These are phyloP conservation scores for Metschnikowia bowlesiae DNA, from an alignment of 805 yeast species.

Conservation along the genomic window DNA sequence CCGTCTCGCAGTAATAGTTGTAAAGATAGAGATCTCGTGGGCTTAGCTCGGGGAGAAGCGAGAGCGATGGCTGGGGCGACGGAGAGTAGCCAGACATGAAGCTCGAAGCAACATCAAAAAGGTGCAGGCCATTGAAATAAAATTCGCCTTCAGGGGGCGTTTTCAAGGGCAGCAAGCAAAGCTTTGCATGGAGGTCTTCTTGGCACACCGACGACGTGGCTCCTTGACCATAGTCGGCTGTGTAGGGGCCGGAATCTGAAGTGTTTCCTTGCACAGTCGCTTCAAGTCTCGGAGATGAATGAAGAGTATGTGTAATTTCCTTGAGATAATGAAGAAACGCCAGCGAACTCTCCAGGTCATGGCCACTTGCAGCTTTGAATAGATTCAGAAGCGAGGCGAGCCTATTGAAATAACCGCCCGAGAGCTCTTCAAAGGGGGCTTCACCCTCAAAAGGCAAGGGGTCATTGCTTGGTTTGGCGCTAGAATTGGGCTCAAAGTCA, in stretches of 20 bases:
- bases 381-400: background rate
- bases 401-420: background rate
- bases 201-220: background rate
- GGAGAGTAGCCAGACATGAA: conserved; percentile 23
- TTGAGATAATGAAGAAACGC: conserved; percentile 24
- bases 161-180: background rate
- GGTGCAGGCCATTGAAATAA: background rate
- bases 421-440: background rate
- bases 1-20: conserved; percentile 45
- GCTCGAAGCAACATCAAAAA: conserved; percentile 11
- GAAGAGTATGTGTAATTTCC: conserved; percentile 18
- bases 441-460: background rate
- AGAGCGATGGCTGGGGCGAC: conserved; percentile 22
- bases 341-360: conserved; percentile 9
- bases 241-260: background rate
- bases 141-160: background rate
- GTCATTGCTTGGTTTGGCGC: background rate
- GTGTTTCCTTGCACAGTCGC: background rate
- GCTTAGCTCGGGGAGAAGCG: conserved; percentile 16
- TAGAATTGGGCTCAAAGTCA: background rate
- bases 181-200: background rate
- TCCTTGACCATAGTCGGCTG: background rate
- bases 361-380: background rate
- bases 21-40: conserved; percentile 30
- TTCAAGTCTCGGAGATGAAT: background rate